Conservation (phyloP, 768 basidiomycete genomes). For the Lentinula edodes region DNA sequence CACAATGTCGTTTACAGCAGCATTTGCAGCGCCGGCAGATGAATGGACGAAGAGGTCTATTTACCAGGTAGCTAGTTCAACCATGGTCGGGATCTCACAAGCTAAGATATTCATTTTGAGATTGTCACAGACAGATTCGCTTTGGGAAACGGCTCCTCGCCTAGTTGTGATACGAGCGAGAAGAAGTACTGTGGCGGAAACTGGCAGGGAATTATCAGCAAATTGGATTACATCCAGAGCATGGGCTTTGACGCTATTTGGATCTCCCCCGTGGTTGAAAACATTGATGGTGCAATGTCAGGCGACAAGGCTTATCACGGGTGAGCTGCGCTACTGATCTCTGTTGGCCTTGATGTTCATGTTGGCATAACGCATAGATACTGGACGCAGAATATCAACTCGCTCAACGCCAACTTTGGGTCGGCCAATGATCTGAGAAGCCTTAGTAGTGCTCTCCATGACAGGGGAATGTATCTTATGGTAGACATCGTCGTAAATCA, state of each 20-base stretch:
- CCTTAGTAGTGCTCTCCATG: conserved; percentile 63
- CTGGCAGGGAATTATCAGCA: conserved; percentile 53
- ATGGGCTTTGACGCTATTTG: conserved; percentile 76
- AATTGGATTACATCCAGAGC: conserved; percentile 70
- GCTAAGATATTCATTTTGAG: conserved; percentile 17
- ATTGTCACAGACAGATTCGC: conserved; percentile 68
- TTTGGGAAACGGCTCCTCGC: conserved; percentile 36
- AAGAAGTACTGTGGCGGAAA: conserved; percentile 69
- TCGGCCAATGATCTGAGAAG: conserved; percentile 64
- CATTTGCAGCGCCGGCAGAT: conserved; percentile 3
- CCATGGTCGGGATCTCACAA: neutral
- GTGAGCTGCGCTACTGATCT: conserved; percentile 31
- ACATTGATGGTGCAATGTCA: conserved; percentile 49
- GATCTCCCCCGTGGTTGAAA: conserved; percentile 69
- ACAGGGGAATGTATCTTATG: conserved; percentile 59
- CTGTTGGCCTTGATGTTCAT: neutral
- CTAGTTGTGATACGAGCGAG: conserved; percentile 42
- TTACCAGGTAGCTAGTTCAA: conserved; percentile 17
- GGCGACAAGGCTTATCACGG: conserved; percentile 76
- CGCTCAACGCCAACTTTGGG: conserved; percentile 69
- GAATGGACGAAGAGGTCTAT: conserved; percentile 20
- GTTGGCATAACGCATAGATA: conserved; percentile 17
- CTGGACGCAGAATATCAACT: conserved; percentile 47
- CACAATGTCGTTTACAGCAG: neutral
- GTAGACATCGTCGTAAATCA: conserved; percentile 76